Evolutionary conservation across 2,329 filamentous ascomycete species (phyloP), one percentile per base, ranked within the genome.

Genomic region (Trichoderma koningii): DNA sequence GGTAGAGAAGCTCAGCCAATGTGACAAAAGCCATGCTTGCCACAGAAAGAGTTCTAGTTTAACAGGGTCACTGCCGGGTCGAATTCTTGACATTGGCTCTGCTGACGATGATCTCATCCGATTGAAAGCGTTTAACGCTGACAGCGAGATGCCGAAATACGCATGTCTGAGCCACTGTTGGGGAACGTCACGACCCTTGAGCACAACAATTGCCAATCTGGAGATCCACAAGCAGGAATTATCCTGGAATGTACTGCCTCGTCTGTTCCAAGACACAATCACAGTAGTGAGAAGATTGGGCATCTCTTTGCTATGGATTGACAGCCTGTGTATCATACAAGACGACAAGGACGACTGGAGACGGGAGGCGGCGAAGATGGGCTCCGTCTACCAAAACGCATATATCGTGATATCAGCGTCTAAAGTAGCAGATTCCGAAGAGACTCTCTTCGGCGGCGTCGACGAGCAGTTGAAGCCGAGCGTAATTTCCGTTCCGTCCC

Each of bases 151-250:
- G 9, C 23, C 42, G 10, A 47, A 45, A 14, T 66, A 66, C 52
- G 55, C 45, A 15, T 67, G 68, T 38, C 42, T 69, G 7, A 70
- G 68, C 28, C 65, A 71, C 26, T 66, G 67, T 5, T 71, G 70
- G 67, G 66, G 68, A 7, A 19, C 55, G 0, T 41, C 52, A 12
- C 42, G 19, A 1, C 63, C 30, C 15, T 15, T 61, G 23, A 23
- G 48, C n/a, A 66, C 66, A 30, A 44, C 38, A 4, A n/a, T 42
- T 0, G 62, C 61, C 21, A 69, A 63, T 14, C 7, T 63, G 0
- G n/a, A 42, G 0, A 23, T 17, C 1, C 67, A 67, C 6, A 21
- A 50, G 19, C 5, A 26, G 0, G 66, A 41, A 3, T 56, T 66
- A 2, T 38, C 10, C 1, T 62, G 67, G 28, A 42, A 44, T 23